Evolutionary conservation across 176 grass and related monocot species (phyloP), one percentile per base, ranked within the genome.

Genomic region (Urochloa ruziziensis): DNA sequence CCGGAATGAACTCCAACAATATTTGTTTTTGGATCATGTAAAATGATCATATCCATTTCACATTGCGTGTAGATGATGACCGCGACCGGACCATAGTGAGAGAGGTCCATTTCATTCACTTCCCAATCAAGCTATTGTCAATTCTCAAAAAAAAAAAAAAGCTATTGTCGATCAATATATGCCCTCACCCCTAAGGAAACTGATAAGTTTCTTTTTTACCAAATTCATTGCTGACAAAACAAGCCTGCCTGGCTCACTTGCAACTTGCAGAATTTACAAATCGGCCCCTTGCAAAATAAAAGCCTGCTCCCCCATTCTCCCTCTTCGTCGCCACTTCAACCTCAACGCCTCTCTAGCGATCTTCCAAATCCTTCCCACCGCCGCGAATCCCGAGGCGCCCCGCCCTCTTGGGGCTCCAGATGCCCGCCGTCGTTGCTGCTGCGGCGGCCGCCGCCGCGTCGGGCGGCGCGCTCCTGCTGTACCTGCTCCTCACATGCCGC

Each of bases 321-420:
- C 60, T 68, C 86, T 54, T 79, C 85, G 39, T 82, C 88, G 51
- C 46, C 80, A 77, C 83, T 77, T 67, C 83, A 84, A 81, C 83
- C 73, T 72, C 83, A 84, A 49, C 89, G 73, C 78, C 52, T 82
- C 11, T 16, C 43, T 72, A 79, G 89, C 92, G 75, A 91, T 79
- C 78, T 73, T 28, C 74, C 83, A 64, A 87, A 89, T 89, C 81
- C 71, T 23, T 35, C 60, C 42, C 17, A 15, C 83, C 49, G 40
- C 78, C 77, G 40, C 78, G 18, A 67, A 65, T 66, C 85, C 39
- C 59, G 70, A 76, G 73, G 78, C 78, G 47, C 79, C 56, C 33
- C 25, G 27, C 14, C 1, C 21, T 27, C 4, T 28, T 1, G 54
- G 59, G 39, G 7, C 13, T 8, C 67, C 14, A 69, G 61, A 89